Base-by-base conservation (phyloP, 2,329 filamentous ascomycete species). In the Volutella citrinella region DNA sequence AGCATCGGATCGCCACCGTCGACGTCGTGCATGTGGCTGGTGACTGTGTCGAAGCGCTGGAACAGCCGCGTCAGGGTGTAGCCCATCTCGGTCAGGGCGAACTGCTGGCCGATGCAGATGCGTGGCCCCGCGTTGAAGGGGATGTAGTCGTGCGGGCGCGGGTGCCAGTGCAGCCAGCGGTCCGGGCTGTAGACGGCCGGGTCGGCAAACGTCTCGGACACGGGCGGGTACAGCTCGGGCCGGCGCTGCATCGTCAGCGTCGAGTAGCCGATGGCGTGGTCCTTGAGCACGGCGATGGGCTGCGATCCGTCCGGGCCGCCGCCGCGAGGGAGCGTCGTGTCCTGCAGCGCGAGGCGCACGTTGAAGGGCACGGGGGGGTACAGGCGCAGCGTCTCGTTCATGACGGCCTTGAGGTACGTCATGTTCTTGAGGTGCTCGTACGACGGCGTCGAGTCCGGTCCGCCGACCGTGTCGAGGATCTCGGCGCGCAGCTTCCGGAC, bases 371-470 rank as follows among this genome's bases (percentile, higher is more conserved):
- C 84, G 11, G 78, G 72, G 1, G 87, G 87, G 59, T 91, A 88
- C 10, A 91, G 63, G 11, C 87, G 80, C 39, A 90, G 74, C 0
- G 79, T 85, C 64, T 94, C 87, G 63, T 87, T 84, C 50, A 94
- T 72, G 30, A 84, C 65, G 49, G 82, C 70, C 60, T 79, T 69
- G 38, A 93, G 76, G 58, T 91, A 95, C 51, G 84, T 83, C 88
- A 95, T 95, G 46, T 74, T 74, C 69, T 95, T 95, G 39, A 95
- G 72, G 55, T 95, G 78, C 10, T 78, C 74, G 59, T 94, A 95
- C 0, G 83, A 88, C 0, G 82, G 82, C 5, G 70, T 64, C 6
- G 71, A 63, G 11, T 77, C 65, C 7, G 74, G 59, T n/a, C n/a
- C n/a, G 3, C 89, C 89, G 5, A 95, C 74, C 0, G 69, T 68